phyloP scores from a whole-genome alignment of 768 basidiomycete genomes.

The Agaricus bisporus region DNA sequence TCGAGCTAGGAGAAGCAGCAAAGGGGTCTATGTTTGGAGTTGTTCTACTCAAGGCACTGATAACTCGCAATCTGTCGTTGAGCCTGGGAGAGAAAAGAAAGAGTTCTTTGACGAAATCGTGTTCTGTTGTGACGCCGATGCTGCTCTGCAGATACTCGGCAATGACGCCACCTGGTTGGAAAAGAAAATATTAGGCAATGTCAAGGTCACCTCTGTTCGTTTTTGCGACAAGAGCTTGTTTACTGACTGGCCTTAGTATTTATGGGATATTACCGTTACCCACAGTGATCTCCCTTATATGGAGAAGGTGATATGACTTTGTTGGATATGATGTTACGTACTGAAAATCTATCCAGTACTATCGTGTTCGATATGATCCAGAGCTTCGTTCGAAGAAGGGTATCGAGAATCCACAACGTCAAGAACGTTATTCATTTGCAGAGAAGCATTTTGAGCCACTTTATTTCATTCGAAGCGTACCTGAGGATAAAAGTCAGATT shows the following conservation, averaged over 20 bases:
- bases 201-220: conserved; percentile 15
- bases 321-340: not conserved
- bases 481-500: conserved; percentile 35
- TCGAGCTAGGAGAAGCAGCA: conserved; percentile 17
- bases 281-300: conserved; percentile 42
- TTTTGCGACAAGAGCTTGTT: not conserved
- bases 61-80: conserved; percentile 20
- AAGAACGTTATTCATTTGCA: conserved; percentile 29
- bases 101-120: conserved; percentile 23
- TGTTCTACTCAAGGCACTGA: conserved; percentile 22
- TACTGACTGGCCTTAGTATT: conserved; percentile 18
- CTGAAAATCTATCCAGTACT: conserved; percentile 24
- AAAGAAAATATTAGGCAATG: conserved; percentile 23
- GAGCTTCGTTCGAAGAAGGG: conserved; percentile 23
- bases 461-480: conserved; percentile 41
- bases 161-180: conserved; percentile 23
- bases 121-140: conserved; percentile 23
- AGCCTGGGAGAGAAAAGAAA: conserved; percentile 20
- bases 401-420: conserved; percentile 18
- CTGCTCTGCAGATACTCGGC: conserved; percentile 19
- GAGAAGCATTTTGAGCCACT: conserved; percentile 35
- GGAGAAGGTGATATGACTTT: conserved; percentile 27
- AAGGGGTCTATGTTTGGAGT: conserved; percentile 20
- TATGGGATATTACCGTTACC: conserved; percentile 44
- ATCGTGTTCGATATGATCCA: conserved; percentile 31